phyloP scores from a whole-genome alignment of 345 rosid genomes.

The Populus simonii region DNA sequence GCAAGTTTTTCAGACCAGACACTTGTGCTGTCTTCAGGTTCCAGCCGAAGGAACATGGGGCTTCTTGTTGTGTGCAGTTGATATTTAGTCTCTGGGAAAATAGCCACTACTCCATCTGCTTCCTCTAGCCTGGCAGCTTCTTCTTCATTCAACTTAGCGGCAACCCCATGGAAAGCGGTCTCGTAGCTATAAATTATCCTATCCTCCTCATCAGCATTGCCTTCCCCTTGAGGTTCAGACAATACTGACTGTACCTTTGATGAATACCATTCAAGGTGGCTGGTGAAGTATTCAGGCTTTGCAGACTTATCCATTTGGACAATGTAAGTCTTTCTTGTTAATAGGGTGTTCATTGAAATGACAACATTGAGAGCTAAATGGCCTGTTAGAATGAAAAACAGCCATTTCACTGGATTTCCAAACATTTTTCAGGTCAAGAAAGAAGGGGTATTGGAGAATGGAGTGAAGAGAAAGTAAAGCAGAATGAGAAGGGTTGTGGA shows the following conservation, averaged over 20 bases:
- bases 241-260: constrained; percentile 55
- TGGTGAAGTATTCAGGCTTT: constrained; percentile 58
- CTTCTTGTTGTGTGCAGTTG: constrained; percentile 32
- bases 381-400: constrained; percentile 32
- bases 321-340: constrained; percentile 57
- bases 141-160: constrained; percentile 24
- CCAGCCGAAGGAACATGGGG: constrained; percentile 25
- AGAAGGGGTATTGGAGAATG: not conserved
- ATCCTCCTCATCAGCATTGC: constrained; percentile 31
- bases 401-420: constrained; percentile 37
- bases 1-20: constrained; percentile 18
- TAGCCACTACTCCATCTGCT: constrained; percentile 23
- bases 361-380: constrained; percentile 30
- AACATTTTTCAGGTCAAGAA: constrained; percentile 37
- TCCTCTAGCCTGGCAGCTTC: constrained; percentile 23
- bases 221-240: constrained; percentile 26
- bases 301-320: constrained; percentile 85
- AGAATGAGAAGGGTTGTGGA: constrained; percentile 4
- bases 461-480: not conserved
- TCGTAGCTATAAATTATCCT: constrained; percentile 46
- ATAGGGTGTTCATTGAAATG: constrained; percentile 21
- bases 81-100: constrained; percentile 24
- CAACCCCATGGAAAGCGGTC: constrained; percentile 25
- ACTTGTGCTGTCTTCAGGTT: constrained; percentile 17
- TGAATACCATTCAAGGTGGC: constrained; percentile 72